Evolutionary conservation across 139 green algal species (phyloP).

Genomic region (Tetraselmis striata): DNA sequence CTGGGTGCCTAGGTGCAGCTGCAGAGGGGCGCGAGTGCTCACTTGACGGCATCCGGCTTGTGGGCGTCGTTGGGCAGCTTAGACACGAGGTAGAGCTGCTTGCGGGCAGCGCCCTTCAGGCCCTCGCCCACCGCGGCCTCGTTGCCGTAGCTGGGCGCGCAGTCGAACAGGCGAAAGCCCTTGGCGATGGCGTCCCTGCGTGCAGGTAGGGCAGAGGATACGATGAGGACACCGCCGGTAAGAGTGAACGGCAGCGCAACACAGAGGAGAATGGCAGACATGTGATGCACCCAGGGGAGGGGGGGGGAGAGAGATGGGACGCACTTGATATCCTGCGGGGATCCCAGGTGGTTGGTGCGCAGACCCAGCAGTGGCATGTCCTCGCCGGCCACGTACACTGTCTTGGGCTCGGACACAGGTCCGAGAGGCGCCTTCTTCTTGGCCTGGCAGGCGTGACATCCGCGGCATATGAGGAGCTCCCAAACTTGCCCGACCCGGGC

Average conservation of each 20-base stretch:
- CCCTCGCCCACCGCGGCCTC: constrained; percentile 58
- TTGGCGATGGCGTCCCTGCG: constrained; percentile 41
- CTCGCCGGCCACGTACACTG: constrained; percentile 10
- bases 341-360: constrained; percentile 54
- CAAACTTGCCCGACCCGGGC: too few species aligned
- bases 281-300: background rate
- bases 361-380: constrained; percentile 63
- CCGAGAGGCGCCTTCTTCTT: background rate
- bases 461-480: background rate
- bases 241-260: too few species aligned
- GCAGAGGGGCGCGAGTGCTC: background rate
- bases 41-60: constrained; percentile 48
- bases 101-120: constrained; percentile 32
- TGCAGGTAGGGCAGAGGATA: too few species aligned
- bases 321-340: constrained; percentile 40
- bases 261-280: too few species aligned
- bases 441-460: background rate
- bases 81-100: constrained; percentile 70
- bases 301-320: background rate
- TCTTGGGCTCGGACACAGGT: background rate
- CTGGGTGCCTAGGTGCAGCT: too few species aligned
- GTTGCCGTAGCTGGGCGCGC: constrained; percentile 67
- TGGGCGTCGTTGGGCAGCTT: constrained; percentile 76
- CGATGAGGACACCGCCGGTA: too few species aligned
- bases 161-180: constrained; percentile 77